Base-by-base conservation (phyloP, 441 rosid genomes). In the Lepidium campestre region DNA sequence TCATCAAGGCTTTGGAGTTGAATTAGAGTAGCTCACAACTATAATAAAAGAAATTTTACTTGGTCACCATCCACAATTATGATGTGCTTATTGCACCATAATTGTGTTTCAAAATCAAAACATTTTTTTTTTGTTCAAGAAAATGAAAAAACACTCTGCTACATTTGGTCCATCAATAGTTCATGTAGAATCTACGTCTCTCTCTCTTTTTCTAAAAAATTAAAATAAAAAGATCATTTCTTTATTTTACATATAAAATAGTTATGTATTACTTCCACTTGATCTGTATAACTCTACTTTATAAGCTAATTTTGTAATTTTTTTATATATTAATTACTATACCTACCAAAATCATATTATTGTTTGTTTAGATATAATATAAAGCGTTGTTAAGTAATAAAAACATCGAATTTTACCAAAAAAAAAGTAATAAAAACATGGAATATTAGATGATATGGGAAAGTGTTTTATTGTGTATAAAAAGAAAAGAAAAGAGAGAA, bases 401-500 rank as follows among this genome's bases (percentile, higher is more conserved):
- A n/a, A n/a, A n/a, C n/a, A n/a, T n/a, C n/a, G n/a, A n/a, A n/a
- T n/a, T n/a, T n/a, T n/a, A n/a, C n/a, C n/a, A n/a, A n/a, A n/a
- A n/a, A n/a, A n/a, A n/a, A 29, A 7, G 12, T 47, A 55, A 47
- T 56, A 56, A 27, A 64, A 57, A 57, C 19, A 63, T 58, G 2
- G 64, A 57, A 52, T 50, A 35, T 35, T 35, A 56, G 18, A 45
- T 52, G 49, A 50, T 34, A 65, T 57, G 27, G 32, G 31, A 64
- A 71, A 71, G 70, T 71, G 25, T 56, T 36, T 27, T 7, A 44
- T 15, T 55, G 41, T 58, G 48, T 53, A 53, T n/a, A 20, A 60
- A 73, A 60, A 53, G 62, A 34, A 65, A 44, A 65, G 69, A 63
- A 62, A 11, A 69, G 42, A 50, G 49, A 29, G 50, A 37, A 56